Conservation (phyloP, 345 rosid genomes). For the Gossypium herbaceum region DNA sequence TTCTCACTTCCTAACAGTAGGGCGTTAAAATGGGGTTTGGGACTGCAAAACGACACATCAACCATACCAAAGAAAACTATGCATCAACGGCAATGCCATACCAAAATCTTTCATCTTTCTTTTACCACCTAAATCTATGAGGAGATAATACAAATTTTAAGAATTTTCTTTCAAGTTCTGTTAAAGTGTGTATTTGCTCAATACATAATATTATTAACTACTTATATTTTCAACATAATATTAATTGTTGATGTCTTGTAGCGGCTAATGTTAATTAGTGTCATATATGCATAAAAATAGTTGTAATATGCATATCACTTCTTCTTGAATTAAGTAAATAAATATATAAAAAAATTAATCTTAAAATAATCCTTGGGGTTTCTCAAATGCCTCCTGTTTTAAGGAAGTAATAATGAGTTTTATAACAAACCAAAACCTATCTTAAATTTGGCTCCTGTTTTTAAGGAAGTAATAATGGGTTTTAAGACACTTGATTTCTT, state of each 20-base stretch:
- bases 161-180: too few species aligned
- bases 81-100: background rate
- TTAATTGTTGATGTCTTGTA: too few species aligned
- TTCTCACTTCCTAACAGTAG: conserved; percentile 10
- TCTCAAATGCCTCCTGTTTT: too few species aligned
- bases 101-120: background rate
- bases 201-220: too few species aligned
- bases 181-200: too few species aligned
- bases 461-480: background rate
- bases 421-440: too few species aligned
- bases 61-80: conserved; percentile 11
- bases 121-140: too few species aligned
- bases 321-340: background rate
- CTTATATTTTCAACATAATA: too few species aligned
- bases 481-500: background rate
- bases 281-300: background rate
- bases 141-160: too few species aligned
- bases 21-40: conserved; percentile 34
- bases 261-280: too few species aligned
- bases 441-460: background rate
- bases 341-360: background rate
- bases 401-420: too few species aligned
- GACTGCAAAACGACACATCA: conserved; percentile 34
- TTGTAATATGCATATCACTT: background rate
- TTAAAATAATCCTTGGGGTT: background rate